These are phyloP conservation scores for Candida maltosa DNA, from an alignment of 805 yeast species.

Conservation along the genomic window DNA sequence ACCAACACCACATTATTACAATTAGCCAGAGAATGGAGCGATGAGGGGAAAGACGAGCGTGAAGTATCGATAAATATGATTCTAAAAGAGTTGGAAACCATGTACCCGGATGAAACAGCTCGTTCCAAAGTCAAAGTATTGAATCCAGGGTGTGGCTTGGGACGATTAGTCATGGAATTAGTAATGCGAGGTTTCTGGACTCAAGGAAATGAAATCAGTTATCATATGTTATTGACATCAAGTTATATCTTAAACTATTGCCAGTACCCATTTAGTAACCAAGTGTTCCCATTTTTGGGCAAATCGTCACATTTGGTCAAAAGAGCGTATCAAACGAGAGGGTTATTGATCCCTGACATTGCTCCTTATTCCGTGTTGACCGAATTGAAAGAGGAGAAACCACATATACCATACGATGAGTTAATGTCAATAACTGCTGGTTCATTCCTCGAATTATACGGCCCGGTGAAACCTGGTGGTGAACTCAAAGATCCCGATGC, in stretches of 20 bases:
- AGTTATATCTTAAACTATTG: conserved; percentile 51
- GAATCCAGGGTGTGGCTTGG: conserved; percentile 66
- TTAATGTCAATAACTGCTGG: conserved; percentile 74
- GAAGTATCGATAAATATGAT: conserved; percentile 34
- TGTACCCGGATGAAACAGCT: conserved; percentile 32
- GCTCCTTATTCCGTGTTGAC: conserved; percentile 39
- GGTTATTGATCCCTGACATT: conserved; percentile 52
- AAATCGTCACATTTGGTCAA: conserved; percentile 43
- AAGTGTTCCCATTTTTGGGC: conserved; percentile 55
- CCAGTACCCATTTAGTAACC: conserved; percentile 32
- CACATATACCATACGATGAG: conserved; percentile 42
- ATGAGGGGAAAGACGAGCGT: conserved; percentile 49
- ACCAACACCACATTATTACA: conserved; percentile 56
- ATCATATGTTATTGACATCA: conserved; percentile 60
- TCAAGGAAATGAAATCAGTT: conserved; percentile 68
- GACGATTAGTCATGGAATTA: conserved; percentile 54
- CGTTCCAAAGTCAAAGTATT: conserved; percentile 44
- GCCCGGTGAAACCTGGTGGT: conserved; percentile 39
- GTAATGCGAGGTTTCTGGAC: conserved; percentile 53
- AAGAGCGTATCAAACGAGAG: conserved; percentile 47
- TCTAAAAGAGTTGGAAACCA: conserved; percentile 25
- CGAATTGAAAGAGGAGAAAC: conserved; percentile 26
- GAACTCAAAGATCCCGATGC: conserved; percentile 38
- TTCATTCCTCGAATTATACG: conserved; percentile 65
- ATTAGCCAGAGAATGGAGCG: conserved; percentile 60